A percentile compares a stretch with the other conserved stretches of the same genome.
Evolutionary conservation across 2,329 filamentous ascomycete genomes (phyloP).

Genomic region (Xylariaceae sp.): DNA sequence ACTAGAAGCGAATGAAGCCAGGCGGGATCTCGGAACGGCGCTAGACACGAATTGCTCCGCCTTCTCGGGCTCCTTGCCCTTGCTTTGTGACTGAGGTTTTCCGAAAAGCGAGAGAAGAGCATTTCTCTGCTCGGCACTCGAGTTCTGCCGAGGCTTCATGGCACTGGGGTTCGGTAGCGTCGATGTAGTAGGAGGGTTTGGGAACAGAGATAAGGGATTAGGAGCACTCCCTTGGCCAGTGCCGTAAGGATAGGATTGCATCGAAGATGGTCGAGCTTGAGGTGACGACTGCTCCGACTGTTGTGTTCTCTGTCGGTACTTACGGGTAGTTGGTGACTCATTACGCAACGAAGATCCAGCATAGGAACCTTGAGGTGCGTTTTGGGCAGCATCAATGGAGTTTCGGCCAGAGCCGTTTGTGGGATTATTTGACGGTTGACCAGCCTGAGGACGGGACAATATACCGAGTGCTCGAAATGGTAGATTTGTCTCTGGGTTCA

Average conservation of each 20-base stretch:
- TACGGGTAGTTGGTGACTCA: slow-evolving; percentile 25
- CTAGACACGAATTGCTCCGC: slow-evolving; percentile 27
- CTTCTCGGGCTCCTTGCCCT: slow-evolving; percentile 36
- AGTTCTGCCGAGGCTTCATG: slow-evolving; percentile 39
- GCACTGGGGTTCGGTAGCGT: slow-evolving; percentile 33
- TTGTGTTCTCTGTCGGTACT: slow-evolving; percentile 21
- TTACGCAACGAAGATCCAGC: slow-evolving; percentile 19
- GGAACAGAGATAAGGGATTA: slow-evolving; percentile 30
- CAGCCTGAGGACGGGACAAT: slow-evolving; percentile 38
- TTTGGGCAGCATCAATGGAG: slow-evolving; percentile 15
- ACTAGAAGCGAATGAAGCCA: slow-evolving; percentile 49
- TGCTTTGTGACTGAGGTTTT: slow-evolving; percentile 43
- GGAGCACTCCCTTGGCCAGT: slow-evolving; percentile 22
- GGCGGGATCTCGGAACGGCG: slow-evolving; percentile 39
- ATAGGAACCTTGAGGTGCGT: slow-evolving; percentile 23
- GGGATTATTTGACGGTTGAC: slow-evolving; percentile 25
- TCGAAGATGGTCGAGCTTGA: slow-evolving; percentile 16
- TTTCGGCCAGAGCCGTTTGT: slow-evolving; percentile 19
- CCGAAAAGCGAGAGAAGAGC: slow-evolving; percentile 66
- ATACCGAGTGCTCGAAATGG: slow-evolving; percentile 46
- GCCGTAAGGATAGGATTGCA: slow-evolving; percentile 31
- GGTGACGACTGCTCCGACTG: slow-evolving; percentile 22
- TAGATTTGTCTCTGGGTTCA: slow-evolving; percentile 42
- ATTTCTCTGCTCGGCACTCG: slow-evolving; percentile 47
- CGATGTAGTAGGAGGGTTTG: slow-evolving; percentile 34